phyloP scores from a whole-genome alignment of 768 basidiomycete species.

The Naematelia aurantialba region DNA sequence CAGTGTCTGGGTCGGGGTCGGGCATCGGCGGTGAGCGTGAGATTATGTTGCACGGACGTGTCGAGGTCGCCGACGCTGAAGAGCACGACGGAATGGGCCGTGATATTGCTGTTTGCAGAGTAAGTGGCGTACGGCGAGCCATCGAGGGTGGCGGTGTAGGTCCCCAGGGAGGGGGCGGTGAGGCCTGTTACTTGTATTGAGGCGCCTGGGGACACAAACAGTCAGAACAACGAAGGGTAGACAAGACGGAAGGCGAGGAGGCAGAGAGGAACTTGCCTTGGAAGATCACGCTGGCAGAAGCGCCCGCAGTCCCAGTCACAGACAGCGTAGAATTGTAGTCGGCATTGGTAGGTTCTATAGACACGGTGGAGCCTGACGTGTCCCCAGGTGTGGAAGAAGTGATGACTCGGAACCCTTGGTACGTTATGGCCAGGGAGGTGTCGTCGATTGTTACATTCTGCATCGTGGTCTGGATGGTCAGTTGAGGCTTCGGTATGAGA shows the following conservation, averaged over 20 bases:
- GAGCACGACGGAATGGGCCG: constrained; percentile 25
- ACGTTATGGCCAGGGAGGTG: not conserved
- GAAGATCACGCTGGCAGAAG: constrained; percentile 30
- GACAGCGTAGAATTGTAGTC: constrained; percentile 30
- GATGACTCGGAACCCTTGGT: not conserved
- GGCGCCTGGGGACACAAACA: constrained; percentile 16
- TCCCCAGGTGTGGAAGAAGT: not conserved
- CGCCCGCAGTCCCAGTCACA: constrained; percentile 24
- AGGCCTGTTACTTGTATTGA: constrained; percentile 29
- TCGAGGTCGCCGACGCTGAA: constrained; percentile 36
- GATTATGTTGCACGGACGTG: constrained; percentile 17
- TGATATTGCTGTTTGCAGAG: constrained; percentile 13
- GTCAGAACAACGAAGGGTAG: not conserved
- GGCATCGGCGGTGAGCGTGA: constrained; percentile 14
- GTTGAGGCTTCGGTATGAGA: too few relatives aligned
- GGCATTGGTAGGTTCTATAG: not conserved
- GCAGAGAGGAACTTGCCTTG: constrained; percentile 18
- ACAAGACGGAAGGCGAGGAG: not conserved
- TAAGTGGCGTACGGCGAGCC: constrained; percentile 9
- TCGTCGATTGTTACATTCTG: constrained; percentile 5
- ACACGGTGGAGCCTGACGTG: not conserved
- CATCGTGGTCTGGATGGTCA: not conserved
- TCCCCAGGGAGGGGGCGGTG: constrained; percentile 18
- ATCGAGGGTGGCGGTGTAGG: constrained; percentile 14
- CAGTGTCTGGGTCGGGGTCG: too few relatives aligned